Percentiles rank a stretch among this genome's conserved stretches.
Evolutionary conservation across 129 eudicot genomes (phyloP).

Genomic region (Silybum marianum): DNA sequence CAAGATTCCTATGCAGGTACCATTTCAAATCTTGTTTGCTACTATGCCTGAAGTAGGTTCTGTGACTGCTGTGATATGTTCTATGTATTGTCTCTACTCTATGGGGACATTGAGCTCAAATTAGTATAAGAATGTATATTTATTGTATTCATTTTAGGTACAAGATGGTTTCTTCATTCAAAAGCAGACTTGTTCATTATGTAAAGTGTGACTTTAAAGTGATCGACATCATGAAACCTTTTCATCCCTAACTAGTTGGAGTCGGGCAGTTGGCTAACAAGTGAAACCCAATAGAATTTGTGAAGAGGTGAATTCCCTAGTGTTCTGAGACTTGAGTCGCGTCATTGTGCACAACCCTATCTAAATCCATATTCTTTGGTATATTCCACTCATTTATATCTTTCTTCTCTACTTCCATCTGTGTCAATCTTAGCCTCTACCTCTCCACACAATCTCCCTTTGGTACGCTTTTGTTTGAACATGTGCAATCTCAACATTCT

Average conservation of each 20-base stretch:
- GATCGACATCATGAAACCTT: not conserved
- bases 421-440: not conserved
- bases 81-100: not conserved
- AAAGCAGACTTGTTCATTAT: conserved; percentile 12
- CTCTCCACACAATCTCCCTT: not conserved
- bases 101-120: conserved; percentile 6
- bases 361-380: not conserved
- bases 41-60: conserved; percentile 3
- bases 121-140: not conserved
- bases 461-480: not conserved
- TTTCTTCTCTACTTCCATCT: not conserved
- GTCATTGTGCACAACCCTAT: not conserved
- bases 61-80: conserved; percentile 5
- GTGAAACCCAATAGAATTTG: not conserved
- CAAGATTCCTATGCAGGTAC: conserved; percentile 95
- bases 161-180: not conserved
- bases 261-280: not conserved
- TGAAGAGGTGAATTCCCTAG: not conserved
- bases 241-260: conserved; percentile 3
- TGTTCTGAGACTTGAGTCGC: not conserved
- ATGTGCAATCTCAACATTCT: not conserved
- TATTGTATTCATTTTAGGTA: not conserved
- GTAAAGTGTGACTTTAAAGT: not conserved
- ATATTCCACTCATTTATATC: not conserved
- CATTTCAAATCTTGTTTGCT: conserved; percentile 12